Evolutionary conservation across 768 basidiomycete genomes (phyloP), one percentile per base, ranked within the genome.

Genomic region (Mrakia hoshinonis): DNA sequence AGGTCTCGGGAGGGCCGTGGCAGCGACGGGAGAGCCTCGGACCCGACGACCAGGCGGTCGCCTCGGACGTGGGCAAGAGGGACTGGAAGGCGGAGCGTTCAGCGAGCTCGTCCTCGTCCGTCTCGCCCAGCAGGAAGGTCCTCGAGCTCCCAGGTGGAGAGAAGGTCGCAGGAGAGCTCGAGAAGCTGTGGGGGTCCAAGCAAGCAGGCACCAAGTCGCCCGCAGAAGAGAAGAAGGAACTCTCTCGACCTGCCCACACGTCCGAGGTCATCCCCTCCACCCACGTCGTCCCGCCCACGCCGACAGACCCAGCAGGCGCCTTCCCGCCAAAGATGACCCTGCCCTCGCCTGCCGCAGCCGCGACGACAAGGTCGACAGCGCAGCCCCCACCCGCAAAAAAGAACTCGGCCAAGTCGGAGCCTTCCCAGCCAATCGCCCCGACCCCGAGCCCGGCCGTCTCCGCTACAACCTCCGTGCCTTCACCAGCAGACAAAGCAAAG

Each of bases 121-220:
- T 61, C 58, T 61, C 58, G 6, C 58, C 31, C n/a, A 36, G 58
- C 20, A 61, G 34, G 58, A 61, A 61, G 58, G 58, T 61, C 5
- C 58, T 61, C 10, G 58, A 61, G 18, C 58, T 61, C 5, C 58
- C 58, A 61, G 58, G 34, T 34, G 58, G 58, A 38, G 58, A 61
- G 58, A 61, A 61, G 58, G 58, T 61, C 15, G 36, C 58, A 22
- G 58, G 58, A 22, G 58, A 61, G 20, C 20, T 61, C 31, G 58
- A 61, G 58, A 61, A 61, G 34, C 58, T 61, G 4, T 61, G 58
- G 58, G 58, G 58, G 22, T 39, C 20, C 31, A 61, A 61, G 34
- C 31, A 36, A 36, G 58, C 26, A 58, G 54, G 5, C 24, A 26
- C 4, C 11, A 4, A 26, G 15, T 15, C 26, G 24, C 58, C 36